Base-by-base conservation (phyloP, 345 rosid species). In the Euphorbia lathyris region DNA sequence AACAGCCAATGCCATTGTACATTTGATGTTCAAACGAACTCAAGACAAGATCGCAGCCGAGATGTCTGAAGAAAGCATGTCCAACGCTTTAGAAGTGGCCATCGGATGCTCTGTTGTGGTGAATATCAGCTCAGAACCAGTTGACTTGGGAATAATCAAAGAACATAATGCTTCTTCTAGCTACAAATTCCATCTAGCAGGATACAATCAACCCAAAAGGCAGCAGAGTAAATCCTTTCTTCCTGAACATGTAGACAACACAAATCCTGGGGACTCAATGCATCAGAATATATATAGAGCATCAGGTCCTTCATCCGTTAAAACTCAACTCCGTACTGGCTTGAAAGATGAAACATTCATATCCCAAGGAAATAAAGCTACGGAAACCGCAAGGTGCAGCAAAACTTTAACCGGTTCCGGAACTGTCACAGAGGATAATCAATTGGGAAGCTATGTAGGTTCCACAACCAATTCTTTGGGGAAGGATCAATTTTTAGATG, bases 11-110 rank as follows among this genome's bases (percentile, higher is more conserved):
- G 76, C 72, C 43, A 70, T 70, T 22, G 65, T 76, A 60, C 80
- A 76, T 59, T 67, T 80, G 72, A 76, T 76, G 63, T 76, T 76
- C 63, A 80, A 68, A 58, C 61, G 50, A 67, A 63, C 69, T 19
- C 71, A 74, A 64, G 80, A 80, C 67, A 80, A 73, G 75, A 27
- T 30, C 48, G 76, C 57, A 68, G 80, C 83, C 38, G 69, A 76
- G 69, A 66, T 70, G 70, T 67, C 70, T 16, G 83, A 76, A 74
- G 76, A 73, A 71, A 73, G 78, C 73, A 73, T 80, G 60, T 60
- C 77, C 43, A 62, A 57, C 29, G 80, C 74, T 66, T 68, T 76
- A 32, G 64, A 70, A 58, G 58, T 29, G 19, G 70, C 80, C 40
- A 45, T 80, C 17, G 80, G 78, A 13, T 66, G 72, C 66, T 72